Conservation (phyloP, 2,329 filamentous ascomycete genomes). For the Sphaerulina vaccinii region DNA sequence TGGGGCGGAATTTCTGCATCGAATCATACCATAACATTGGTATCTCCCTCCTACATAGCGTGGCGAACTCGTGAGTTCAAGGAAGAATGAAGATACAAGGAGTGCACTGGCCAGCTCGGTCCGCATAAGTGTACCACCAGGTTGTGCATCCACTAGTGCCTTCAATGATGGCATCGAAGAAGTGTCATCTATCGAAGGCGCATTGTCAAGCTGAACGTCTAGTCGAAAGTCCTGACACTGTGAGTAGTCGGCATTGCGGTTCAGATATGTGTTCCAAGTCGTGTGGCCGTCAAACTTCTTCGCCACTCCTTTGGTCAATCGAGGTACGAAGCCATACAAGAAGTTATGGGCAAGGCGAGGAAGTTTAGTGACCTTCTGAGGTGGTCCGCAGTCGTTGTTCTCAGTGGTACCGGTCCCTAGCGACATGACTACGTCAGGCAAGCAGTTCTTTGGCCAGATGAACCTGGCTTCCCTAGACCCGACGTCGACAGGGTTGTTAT, state of each 20-base stretch:
- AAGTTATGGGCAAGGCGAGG: neutral
- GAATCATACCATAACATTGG: neutral
- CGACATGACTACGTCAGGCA: neutral
- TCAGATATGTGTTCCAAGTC: neutral
- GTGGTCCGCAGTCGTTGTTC: neutral
- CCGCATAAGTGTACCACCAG: neutral
- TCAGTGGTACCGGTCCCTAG: neutral
- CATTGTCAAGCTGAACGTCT: neutral
- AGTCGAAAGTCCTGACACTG: neutral
- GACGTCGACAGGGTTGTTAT: neutral
- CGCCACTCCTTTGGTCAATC: neutral
- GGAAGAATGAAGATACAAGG: neutral
- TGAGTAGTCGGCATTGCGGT: neutral
- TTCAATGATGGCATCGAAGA: neutral
- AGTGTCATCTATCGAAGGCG: neutral
- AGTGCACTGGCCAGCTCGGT: neutral
- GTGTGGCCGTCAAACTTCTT: neutral
- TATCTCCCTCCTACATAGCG: neutral
- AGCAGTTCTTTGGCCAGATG: neutral
- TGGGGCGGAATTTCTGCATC: neutral
- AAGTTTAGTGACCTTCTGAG: too few relatives aligned
- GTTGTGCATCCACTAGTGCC: neutral
- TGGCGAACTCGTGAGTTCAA: neutral
- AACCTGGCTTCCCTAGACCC: neutral
- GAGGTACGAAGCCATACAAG: neutral